Percentiles rank a stretch among this genome's conserved stretches.
These are phyloP conservation scores for Glaciozyma martinii DNA, from an alignment of 768 basidiomycete genomes.

Conservation along the genomic window DNA sequence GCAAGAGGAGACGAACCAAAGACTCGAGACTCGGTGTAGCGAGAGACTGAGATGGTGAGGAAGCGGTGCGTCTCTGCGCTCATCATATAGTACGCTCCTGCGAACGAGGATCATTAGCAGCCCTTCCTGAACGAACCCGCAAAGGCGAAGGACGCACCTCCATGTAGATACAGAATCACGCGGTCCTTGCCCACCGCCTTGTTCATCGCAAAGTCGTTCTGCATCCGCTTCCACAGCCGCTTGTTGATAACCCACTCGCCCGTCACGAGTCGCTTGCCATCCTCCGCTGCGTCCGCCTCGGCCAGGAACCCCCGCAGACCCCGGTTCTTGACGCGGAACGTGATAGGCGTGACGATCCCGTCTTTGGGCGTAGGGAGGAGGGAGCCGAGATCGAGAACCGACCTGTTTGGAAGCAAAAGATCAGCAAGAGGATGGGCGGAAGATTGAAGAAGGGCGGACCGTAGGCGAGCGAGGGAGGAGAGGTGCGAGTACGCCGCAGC, in stretches of 20 bases:
- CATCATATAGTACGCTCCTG: constrained; percentile 86
- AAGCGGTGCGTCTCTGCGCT: constrained; percentile 82
- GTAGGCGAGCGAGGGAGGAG: constrained; percentile 58
- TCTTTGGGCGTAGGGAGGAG: constrained; percentile 75
- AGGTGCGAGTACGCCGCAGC: constrained; percentile 70
- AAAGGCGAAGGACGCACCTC: constrained; percentile 50
- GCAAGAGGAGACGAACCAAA: constrained; percentile 52
- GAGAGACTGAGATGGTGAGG: constrained; percentile 82
- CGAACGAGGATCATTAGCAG: constrained; percentile 1
- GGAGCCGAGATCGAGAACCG: constrained; percentile 67
- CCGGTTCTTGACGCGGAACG: constrained; percentile 68
- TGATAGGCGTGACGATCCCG: constrained; percentile 88
- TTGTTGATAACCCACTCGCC: constrained; percentile 98
- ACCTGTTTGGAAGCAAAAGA: constrained; percentile 44
- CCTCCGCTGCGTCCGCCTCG: constrained; percentile 62
- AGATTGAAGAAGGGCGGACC: constrained; percentile 35
- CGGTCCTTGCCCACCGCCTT: constrained; percentile 48
- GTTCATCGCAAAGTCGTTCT: constrained; percentile 41
- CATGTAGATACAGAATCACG: constrained; percentile 88
- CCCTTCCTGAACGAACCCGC: not conserved
- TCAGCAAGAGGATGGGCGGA: constrained; percentile 15
- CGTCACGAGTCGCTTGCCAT: constrained; percentile 66
- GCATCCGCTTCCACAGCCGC: constrained; percentile 76
- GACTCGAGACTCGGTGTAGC: constrained; percentile 76
- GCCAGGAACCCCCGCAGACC: constrained; percentile 69